phyloP scores from a whole-genome alignment of 2,329 filamentous ascomycete genomes.

The Orbilia oligospora region DNA sequence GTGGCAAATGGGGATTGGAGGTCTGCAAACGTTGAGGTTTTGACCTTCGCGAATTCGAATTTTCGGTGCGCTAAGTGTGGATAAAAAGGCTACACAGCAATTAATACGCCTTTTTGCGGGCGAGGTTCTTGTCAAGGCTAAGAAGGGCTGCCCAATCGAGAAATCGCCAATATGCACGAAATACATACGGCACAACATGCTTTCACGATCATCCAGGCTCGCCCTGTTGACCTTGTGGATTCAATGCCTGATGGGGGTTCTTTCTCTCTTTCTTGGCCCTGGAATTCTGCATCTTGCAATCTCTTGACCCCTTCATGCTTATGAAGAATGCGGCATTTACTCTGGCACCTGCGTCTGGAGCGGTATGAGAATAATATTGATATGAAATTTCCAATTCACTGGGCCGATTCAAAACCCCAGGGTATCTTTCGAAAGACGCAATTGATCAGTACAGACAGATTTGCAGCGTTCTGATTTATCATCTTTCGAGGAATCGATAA shows the following conservation, averaged over 20 bases:
- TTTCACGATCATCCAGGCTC: slow-evolving; percentile 26
- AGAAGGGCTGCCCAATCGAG: slow-evolving; percentile 36
- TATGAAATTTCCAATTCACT: neutral
- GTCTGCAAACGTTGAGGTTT: slow-evolving; percentile 36
- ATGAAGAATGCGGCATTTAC: slow-evolving; percentile 55
- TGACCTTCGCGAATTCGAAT: slow-evolving; percentile 20
- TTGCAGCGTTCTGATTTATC: no score
- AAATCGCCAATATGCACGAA: slow-evolving; percentile 43
- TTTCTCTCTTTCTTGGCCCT: slow-evolving; percentile 16
- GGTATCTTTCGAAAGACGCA: slow-evolving; percentile 22
- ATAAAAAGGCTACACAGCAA: slow-evolving; percentile 27
- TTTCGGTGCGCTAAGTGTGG: slow-evolving; percentile 59
- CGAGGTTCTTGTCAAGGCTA: slow-evolving; percentile 1
- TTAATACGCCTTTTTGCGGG: no score
- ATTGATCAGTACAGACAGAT: no score
- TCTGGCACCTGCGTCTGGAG: slow-evolving; percentile 10
- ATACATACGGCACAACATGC: slow-evolving; percentile 37
- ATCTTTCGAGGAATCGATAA: neutral
- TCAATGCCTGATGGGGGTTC: neutral
- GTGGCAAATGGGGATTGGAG: slow-evolving; percentile 49
- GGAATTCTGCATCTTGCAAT: slow-evolving; percentile 35
- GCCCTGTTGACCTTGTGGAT: slow-evolving; percentile 26
- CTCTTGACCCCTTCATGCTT: slow-evolving; percentile 29
- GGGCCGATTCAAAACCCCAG: slow-evolving; percentile 5
- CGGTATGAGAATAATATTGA: slow-evolving; percentile 1